These are phyloP conservation scores for Trichopus zeylanicus DNA, from an alignment of 116 monocot species.

Conservation along the genomic window DNA sequence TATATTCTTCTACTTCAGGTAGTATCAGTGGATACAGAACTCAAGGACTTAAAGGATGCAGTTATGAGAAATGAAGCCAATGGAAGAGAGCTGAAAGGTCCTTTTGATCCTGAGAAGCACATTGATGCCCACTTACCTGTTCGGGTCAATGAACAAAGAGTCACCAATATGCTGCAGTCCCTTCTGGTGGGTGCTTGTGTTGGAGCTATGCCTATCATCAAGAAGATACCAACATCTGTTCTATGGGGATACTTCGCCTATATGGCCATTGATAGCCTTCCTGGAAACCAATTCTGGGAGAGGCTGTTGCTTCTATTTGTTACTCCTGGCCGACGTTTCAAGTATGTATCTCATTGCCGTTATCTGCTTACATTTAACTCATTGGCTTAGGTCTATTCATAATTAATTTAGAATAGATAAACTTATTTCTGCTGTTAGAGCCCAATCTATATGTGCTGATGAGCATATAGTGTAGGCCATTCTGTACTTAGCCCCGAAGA, in stretches of 20 bases:
- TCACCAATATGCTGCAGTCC: constrained; percentile 79
- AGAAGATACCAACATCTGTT: constrained; percentile 86
- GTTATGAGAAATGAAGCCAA: constrained; percentile 31
- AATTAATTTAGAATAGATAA: no score
- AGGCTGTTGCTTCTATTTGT: constrained; percentile 72
- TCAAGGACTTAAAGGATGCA: constrained; percentile 72
- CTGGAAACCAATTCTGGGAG: constrained; percentile 98
- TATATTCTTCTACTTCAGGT: constrained; percentile 17
- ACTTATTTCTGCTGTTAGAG: no score
- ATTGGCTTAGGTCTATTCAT: no score
- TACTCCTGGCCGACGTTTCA: constrained; percentile 67
- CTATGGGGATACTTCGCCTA: constrained; percentile 98
- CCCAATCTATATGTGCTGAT: no score
- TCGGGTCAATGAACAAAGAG: constrained; percentile 89
- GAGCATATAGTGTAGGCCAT: no score
- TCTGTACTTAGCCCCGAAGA: no score
- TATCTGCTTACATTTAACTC: no score
- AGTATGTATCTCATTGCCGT: constrained; percentile 33
- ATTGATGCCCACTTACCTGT: constrained; percentile 86
- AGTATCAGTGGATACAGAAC: constrained; percentile 37
- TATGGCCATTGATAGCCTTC: constrained; percentile 93
- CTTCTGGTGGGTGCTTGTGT: constrained; percentile 69
- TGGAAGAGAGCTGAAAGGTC: constrained; percentile 6
- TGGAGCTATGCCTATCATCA: constrained; percentile 78
- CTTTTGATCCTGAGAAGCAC: constrained; percentile 86